Evolutionary conservation across 23 red algal species (phyloP), one percentile per base, ranked within the genome.

Genomic region (Gracilaria vermiculophylla): DNA sequence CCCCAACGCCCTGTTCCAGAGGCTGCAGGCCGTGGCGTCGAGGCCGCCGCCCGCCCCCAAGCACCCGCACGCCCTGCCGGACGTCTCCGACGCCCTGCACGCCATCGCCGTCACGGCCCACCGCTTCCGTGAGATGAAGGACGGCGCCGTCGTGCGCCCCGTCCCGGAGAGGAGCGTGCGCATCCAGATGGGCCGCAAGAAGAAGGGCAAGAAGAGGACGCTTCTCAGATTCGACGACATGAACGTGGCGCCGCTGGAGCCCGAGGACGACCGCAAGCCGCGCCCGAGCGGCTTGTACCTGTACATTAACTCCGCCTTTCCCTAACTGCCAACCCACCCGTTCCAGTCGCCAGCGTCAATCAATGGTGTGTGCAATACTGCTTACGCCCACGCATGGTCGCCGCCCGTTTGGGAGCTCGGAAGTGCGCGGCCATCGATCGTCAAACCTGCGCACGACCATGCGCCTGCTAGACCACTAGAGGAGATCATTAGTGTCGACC

Each of bases 141-240:
- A 47, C 0, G 67, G 67, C 2, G 67, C 67, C 35, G 67, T 73
- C 3, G 67, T 73, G 42, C 67, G 67, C 23, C 67, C 67, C 28
- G 67, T 73, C 1, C 67, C 67, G 39, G 67, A 73, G 42, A 42
- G 39, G 4, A 73, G 16, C 7, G 67, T 73, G 15, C 67, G 67
- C 40, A 73, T 73, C 25, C 67, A 73, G 24, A 73, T 73, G 67
- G 67, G 67, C 67, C 21, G 67, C 25, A 73, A 73, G 67, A 73
- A 73, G 67, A 73, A 48, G 67, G 67, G 67, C 5, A 73, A 73
- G 67, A 73, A 73, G 40, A 73, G 67, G 24, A 48, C 67, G 2
- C 32, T 73, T 2, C 47, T 73, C 21, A 42, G 67, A 73, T 73
- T 73, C 23, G 67, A 73, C 23, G 67, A 73, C 15, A 39, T 73